These are phyloP conservation scores for Collariella sp. DNA, from an alignment of 495 filamentous ascomycete genomes.

Conservation along the genomic window DNA sequence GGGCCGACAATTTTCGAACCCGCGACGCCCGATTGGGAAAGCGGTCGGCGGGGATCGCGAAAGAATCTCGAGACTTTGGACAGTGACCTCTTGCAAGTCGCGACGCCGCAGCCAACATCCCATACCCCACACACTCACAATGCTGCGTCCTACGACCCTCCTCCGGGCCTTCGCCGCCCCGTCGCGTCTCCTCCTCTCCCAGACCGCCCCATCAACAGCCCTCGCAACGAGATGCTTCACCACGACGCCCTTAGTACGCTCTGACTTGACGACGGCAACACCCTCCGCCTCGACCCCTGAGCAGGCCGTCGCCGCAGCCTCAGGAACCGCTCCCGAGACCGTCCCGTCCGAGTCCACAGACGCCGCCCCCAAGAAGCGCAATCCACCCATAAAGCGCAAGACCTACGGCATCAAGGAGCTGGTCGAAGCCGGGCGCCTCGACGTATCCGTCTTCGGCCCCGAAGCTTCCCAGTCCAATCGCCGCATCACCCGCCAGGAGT, in stretches of 20 bases:
- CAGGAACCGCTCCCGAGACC: background rate
- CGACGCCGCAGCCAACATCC: background rate
- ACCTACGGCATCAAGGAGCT: too few species aligned
- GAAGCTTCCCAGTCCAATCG: too few species aligned
- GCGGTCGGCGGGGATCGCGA: background rate
- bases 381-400: too few species aligned
- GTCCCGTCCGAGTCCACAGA: too few species aligned
- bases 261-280: background rate
- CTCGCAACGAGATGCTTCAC: constrained; percentile 1
- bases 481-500: too few species aligned
- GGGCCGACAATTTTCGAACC: constrained; percentile 10
- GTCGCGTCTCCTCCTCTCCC: background rate
- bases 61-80: constrained; percentile 4
- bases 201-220: background rate
- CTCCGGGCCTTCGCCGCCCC: constrained; percentile 6
- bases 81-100: background rate
- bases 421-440: too few species aligned
- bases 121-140: background rate
- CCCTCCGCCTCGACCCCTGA: background rate
- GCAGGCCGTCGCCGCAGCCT: background rate
- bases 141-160: constrained; percentile 14
- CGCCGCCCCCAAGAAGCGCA: background rate
- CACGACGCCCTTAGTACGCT: background rate
- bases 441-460: too few species aligned
- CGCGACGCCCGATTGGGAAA: constrained; percentile 7